phyloP scores from a whole-genome alignment of 352 stramenopile genomes.

The Blastocystis sp. region DNA sequence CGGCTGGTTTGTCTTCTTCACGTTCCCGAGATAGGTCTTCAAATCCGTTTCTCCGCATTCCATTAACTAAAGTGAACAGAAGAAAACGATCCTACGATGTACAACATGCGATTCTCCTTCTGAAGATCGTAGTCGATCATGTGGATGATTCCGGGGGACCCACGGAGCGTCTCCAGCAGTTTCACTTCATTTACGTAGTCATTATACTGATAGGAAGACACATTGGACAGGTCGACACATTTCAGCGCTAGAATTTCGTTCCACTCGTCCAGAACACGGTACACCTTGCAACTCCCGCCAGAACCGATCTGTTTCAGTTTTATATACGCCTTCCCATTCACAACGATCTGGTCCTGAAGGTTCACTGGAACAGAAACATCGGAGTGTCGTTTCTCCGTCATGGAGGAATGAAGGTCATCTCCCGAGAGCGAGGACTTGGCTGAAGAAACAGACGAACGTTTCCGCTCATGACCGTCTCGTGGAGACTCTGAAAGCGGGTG shows the following conservation, averaged over 20 bases:
- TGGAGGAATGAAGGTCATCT: neutral
- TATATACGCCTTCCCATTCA: slow-evolving; percentile 77
- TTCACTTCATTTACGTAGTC: slow-evolving; percentile 94
- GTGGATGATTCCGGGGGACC: slow-evolving; percentile 86
- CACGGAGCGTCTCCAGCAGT: slow-evolving; percentile 78
- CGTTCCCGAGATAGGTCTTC: slow-evolving; percentile 64
- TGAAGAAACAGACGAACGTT: neutral
- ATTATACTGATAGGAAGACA: slow-evolving; percentile 77
- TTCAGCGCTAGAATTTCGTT: slow-evolving; percentile 79
- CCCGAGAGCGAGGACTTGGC: neutral
- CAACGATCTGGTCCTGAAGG: slow-evolving; percentile 9
- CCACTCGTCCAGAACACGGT: slow-evolving; percentile 62
- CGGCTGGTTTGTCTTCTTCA: neutral
- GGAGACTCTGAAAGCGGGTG: neutral
- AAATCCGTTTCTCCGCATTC: slow-evolving; percentile 91
- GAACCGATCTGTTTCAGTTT: slow-evolving; percentile 89
- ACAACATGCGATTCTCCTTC: slow-evolving; percentile 59
- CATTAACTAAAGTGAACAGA: slow-evolving; percentile 66
- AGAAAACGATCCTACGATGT: slow-evolving; percentile 32
- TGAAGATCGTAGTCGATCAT: slow-evolving; percentile 85
- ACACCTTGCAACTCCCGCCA: slow-evolving; percentile 91
- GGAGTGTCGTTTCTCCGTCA: neutral
- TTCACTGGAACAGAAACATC: neutral
- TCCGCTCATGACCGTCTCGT: neutral
- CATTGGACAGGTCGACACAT: slow-evolving; percentile 84